Evolutionary conservation across 2,329 filamentous ascomycete genomes (phyloP).

Genomic region (Thyridium curvatum): DNA sequence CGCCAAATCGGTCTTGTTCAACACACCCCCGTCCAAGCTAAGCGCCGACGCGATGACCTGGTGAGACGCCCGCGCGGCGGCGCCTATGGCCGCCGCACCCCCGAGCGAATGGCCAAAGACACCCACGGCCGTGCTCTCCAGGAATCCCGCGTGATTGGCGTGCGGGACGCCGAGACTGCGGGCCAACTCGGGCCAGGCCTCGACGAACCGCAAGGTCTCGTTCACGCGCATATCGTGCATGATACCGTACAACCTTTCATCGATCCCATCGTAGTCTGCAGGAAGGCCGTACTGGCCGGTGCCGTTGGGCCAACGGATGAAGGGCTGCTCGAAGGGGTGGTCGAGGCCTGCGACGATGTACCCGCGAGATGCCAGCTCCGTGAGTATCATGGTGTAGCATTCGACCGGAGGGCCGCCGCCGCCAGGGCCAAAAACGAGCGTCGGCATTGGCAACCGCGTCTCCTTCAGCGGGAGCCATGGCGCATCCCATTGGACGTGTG

Average conservation of each 20-base stretch:
- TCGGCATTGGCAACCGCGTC: neutral
- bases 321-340: constrained; percentile 7
- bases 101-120: constrained; percentile 7
- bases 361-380: constrained; percentile 5
- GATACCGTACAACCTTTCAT: too few species aligned
- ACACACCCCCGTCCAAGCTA: constrained; percentile 2
- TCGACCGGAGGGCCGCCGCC: constrained; percentile 18
- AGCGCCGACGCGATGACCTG: constrained; percentile 1
- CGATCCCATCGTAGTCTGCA: too few species aligned
- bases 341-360: constrained; percentile 6
- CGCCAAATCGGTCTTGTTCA: neutral
- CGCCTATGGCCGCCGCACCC: constrained; percentile 1
- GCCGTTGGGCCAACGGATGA: constrained; percentile 4
- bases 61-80: constrained; percentile 1
- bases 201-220: constrained; percentile 5
- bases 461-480: constrained; percentile 1
- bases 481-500: constrained; percentile 10
- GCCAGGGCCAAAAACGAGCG: constrained; percentile 13
- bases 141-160: neutral
- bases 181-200: constrained; percentile 3
- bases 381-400: constrained; percentile 3
- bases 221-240: constrained; percentile 3
- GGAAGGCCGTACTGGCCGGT: too few species aligned
- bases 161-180: constrained; percentile 1
- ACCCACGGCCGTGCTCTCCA: neutral